These are phyloP conservation scores for Podaxis sp. DNA, from an alignment of 768 basidiomycete genomes.

Conservation along the genomic window DNA sequence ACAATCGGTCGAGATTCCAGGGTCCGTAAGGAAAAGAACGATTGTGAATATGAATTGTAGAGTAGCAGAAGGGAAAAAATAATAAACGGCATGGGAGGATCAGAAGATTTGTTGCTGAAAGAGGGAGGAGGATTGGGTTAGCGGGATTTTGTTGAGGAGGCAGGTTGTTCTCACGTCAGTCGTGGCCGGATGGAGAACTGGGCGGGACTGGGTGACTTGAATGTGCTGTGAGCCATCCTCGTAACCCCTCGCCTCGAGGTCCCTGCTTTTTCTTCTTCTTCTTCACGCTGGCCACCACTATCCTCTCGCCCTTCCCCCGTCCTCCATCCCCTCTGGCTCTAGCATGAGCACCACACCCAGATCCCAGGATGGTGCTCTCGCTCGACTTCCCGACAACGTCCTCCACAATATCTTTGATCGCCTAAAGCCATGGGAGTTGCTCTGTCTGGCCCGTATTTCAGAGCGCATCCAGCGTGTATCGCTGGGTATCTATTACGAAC, in stretches of 20 bases:
- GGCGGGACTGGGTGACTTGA: constrained; percentile 12
- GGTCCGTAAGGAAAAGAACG: not conserved
- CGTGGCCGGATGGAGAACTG: constrained; percentile 7
- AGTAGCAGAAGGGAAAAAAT: not conserved
- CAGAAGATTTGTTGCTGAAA: not conserved
- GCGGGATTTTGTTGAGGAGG: not conserved
- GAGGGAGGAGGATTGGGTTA: not conserved
- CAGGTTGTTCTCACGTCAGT: constrained; percentile 12
- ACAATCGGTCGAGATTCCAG: not conserved
- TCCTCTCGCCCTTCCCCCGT: not conserved
- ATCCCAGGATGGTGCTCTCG: constrained; percentile 10
- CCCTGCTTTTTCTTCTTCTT: constrained; percentile 7
- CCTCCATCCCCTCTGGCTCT: not conserved
- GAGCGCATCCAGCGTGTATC: constrained; percentile 15
- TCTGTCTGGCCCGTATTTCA: constrained; percentile 13
- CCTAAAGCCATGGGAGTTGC: constrained; percentile 13
- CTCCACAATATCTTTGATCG: constrained; percentile 10
- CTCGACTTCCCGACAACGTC: constrained; percentile 5
- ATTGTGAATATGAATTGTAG: not conserved
- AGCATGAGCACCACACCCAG: constrained; percentile 9
- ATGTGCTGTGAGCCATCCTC: constrained; percentile 1
- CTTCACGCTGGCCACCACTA: constrained; percentile 11
- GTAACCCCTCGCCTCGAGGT: constrained; percentile 11
- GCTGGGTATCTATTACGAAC: constrained; percentile 13
- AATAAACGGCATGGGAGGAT: not conserved